Percentiles rank a stretch among this genome's conserved stretches.
phyloP scores from a whole-genome alignment of 345 rosid species.

The Lagerstroemia speciosa region DNA sequence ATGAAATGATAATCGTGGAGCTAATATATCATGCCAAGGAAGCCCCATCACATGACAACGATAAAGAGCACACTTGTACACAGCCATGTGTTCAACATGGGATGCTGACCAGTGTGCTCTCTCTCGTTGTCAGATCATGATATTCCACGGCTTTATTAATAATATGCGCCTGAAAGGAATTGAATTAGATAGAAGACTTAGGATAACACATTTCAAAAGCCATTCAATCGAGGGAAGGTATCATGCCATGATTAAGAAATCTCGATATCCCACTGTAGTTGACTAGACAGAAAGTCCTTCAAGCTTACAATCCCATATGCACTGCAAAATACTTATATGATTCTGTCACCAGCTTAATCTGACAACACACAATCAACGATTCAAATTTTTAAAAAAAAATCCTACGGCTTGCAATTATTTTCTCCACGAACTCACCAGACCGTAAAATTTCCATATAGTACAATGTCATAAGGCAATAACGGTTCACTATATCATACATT shows the following conservation, averaged over 20 bases:
- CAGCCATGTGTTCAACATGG: constrained; percentile 21
- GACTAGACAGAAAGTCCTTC: background rate
- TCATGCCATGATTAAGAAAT: background rate
- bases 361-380: too few species aligned
- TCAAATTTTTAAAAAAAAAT: too few species aligned
- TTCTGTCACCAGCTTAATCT: too few species aligned
- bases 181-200: background rate
- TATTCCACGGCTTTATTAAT: background rate
- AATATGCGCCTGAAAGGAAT: background rate
- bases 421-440: too few species aligned
- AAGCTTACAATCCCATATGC: background rate
- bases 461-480: too few species aligned
- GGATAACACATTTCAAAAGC: background rate
- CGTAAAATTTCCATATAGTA: too few species aligned
- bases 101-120: constrained; percentile 43
- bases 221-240: background rate
- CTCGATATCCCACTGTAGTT: background rate
- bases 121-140: constrained; percentile 38
- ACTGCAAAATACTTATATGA: too few species aligned
- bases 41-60: constrained; percentile 24
- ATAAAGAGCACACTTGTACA: constrained; percentile 30
- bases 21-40: background rate
- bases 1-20: background rate
- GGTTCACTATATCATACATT: background rate
- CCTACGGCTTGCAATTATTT: too few species aligned